phyloP scores from a whole-genome alignment of 345 rosid genomes.

The Arabidopsis thaliana region DNA sequence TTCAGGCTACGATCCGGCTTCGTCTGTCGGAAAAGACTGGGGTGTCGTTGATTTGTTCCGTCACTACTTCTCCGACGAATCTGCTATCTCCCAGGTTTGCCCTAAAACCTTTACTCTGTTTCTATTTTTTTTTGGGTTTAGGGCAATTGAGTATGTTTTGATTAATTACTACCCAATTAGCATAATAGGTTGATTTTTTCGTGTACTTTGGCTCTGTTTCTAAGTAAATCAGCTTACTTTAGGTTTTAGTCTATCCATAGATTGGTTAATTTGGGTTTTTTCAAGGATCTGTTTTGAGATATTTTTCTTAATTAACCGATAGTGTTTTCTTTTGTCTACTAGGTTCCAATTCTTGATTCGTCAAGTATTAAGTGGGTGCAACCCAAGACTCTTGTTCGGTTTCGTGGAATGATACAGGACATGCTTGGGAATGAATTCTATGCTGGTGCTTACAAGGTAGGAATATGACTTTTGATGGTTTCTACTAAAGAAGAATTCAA shows the following conservation, averaged over 20 bases:
- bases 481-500: neutral
- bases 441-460: slow-evolving; percentile 85
- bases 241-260: neutral
- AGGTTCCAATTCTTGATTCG: slow-evolving; percentile 76
- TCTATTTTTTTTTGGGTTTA: neutral
- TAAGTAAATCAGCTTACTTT: neutral
- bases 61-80: slow-evolving; percentile 68
- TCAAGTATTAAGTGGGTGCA: slow-evolving; percentile 59
- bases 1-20: slow-evolving; percentile 63
- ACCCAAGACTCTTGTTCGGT: slow-evolving; percentile 77
- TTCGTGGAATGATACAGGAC: slow-evolving; percentile 94
- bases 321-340: neutral
- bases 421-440: slow-evolving; percentile 97
- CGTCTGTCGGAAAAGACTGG: slow-evolving; percentile 91
- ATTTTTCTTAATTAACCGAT: neutral
- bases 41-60: slow-evolving; percentile 82
- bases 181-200: neutral
- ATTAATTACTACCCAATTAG: neutral
- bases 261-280: neutral
- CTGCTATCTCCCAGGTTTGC: slow-evolving; percentile 62
- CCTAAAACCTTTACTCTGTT: neutral
- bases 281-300: neutral
- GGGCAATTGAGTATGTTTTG: neutral
- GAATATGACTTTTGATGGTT: neutral
- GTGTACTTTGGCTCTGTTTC: neutral